phyloP scores from a whole-genome alignment of 768 basidiomycete genomes.

The Suillus tomentosus region DNA sequence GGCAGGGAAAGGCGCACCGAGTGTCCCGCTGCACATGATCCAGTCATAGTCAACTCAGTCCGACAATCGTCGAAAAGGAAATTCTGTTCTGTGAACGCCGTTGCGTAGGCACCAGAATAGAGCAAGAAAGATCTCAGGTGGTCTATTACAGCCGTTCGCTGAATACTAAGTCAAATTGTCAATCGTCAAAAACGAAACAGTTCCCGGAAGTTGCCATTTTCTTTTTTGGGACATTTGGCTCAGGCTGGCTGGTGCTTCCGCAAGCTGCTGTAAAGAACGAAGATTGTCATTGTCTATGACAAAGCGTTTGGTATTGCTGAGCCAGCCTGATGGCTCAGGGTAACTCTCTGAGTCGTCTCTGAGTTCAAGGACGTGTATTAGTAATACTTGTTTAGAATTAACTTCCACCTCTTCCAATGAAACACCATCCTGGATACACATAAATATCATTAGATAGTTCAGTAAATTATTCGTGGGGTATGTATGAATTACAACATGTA shows the following conservation, averaged over 20 bases:
- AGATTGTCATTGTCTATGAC: not conserved
- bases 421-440: not conserved
- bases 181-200: not conserved
- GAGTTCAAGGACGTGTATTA: not conserved
- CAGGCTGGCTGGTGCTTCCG: no score
- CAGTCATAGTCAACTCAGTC: not conserved
- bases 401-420: not conserved
- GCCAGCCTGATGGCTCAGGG: no score
- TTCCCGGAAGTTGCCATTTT: not conserved
- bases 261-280: not conserved
- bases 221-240: not conserved
- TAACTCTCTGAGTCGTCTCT: no score
- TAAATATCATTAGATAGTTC: not conserved
- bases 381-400: not conserved
- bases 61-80: not conserved
- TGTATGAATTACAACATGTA: not conserved
- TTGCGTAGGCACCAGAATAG: not conserved
- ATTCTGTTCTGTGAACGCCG: not conserved
- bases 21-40: not conserved
- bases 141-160: not conserved
- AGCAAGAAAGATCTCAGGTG: not conserved
- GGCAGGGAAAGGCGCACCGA: not conserved
- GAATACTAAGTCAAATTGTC: not conserved
- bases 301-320: not conserved
- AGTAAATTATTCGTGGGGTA: not conserved